Evolutionary conservation across 2,329 filamentous ascomycete species (phyloP), one percentile per base, ranked within the genome.

Genomic region (Pseudopithomyces maydicus): DNA sequence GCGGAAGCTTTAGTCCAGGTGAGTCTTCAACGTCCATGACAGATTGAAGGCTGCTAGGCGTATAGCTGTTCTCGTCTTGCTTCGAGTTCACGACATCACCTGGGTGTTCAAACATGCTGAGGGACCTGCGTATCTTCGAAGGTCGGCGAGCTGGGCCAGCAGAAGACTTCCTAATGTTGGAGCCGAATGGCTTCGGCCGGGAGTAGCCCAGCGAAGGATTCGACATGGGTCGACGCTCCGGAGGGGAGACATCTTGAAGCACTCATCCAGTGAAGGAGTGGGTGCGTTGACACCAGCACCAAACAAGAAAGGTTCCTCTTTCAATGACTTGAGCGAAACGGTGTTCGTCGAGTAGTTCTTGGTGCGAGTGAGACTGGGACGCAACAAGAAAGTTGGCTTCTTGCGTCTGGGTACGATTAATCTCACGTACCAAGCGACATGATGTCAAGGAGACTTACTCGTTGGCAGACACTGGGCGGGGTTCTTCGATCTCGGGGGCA

Each of bases 91-190:
- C 90, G 54, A 97, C 83, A 72, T 98, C 95, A 64, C 86, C 90
- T 3, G 93, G 90, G 74, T 90, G 88, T 79, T 98, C 94, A 78
- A 96, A 99, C 95, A 99, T 99, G 84, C 95, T 98, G 71, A 97
- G 80, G 22, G 94, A 96, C 64, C 95, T 88, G 58, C 95, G 88
- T 71, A 94, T 94, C 74, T 95, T 76, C 66, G 67, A 72, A 22
- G 69, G 91, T 72, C 96, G 96, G 64, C 93, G 55, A 85, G 90
- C 74, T 85, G 89, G 58, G 22, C 73, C 70, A 80, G 47, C 47
- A 22, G 69, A 75, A 55, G 79, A 84, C 64, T 93, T 91, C 62
- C 92, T 88, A 54, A 88, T 79, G 65, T 94, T 68, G 44, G 72
- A 68, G 57, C 83, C 83, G 59, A 90, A 84, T 33, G 90, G 83